Percentiles rank a stretch among this genome's conserved stretches.
Conservation (phyloP, 768 basidiomycete genomes). For the Ramaria sp. region DNA sequence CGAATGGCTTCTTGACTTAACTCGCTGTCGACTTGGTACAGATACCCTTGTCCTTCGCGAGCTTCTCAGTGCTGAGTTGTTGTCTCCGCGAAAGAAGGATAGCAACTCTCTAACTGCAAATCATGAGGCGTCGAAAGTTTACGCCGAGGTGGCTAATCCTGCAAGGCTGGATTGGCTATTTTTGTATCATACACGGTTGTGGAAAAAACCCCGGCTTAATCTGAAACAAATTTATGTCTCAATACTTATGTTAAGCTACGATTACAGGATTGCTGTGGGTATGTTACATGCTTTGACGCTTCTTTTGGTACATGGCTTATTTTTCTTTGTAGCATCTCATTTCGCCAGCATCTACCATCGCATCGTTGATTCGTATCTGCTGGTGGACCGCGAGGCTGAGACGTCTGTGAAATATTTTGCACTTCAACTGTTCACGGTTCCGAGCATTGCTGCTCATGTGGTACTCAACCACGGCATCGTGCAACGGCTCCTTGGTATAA, state of each 20-base stretch:
- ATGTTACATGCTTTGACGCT: constrained; percentile 18
- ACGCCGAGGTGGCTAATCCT: constrained; percentile 34
- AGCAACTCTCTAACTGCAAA: constrained; percentile 33
- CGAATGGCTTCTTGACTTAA: constrained; percentile 76
- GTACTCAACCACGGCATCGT: constrained; percentile 66
- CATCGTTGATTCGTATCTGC: constrained; percentile 83
- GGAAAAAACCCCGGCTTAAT: constrained; percentile 75
- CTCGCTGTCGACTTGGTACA: constrained; percentile 55
- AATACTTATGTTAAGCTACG: constrained; percentile 56
- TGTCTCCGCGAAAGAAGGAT: constrained; percentile 50
- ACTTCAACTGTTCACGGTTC: constrained; percentile 86
- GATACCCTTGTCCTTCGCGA: constrained; percentile 64
- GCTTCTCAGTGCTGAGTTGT: constrained; percentile 57
- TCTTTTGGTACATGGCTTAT: constrained; percentile 2
- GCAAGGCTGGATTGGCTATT: constrained; percentile 67
- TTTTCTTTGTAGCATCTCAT: constrained; percentile 47
- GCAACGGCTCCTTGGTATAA: constrained; percentile 67
- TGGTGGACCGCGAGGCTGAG: constrained; percentile 89
- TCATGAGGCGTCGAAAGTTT: constrained; percentile 20
- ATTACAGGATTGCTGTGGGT: constrained; percentile 76
- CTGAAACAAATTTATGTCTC: constrained; percentile 78
- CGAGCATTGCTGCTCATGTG: constrained; percentile 72
- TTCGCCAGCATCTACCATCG: constrained; percentile 80
- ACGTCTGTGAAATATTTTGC: constrained; percentile 92
- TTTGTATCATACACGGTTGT: constrained; percentile 71